Percentiles rank a stretch among this genome's conserved stretches.
These are phyloP conservation scores for Metarhizium rileyi DNA, from an alignment of 2,329 filamentous ascomycete species.

Conservation along the genomic window DNA sequence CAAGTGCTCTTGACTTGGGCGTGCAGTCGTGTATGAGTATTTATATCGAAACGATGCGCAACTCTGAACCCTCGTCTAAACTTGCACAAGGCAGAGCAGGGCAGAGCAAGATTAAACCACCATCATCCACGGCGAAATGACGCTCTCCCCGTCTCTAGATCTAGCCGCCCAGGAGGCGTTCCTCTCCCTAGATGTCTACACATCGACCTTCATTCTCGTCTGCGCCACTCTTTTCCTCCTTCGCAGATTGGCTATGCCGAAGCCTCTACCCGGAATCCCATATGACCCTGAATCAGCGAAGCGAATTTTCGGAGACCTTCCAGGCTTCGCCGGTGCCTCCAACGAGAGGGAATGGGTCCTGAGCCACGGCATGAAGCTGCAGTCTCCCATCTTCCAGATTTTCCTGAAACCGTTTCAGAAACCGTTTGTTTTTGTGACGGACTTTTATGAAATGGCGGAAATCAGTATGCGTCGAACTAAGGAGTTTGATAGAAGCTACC, in stretches of 20 bases:
- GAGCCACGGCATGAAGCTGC: background rate
- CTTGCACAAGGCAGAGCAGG: no score
- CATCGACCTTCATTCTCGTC: background rate
- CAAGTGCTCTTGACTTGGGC: no score
- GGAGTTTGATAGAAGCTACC: slow-evolving; percentile 15
- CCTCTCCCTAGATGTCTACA: background rate
- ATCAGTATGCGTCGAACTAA: slow-evolving; percentile 15
- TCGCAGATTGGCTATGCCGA: slow-evolving; percentile 11
- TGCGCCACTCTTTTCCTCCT: background rate
- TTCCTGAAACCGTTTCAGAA: slow-evolving; percentile 16
- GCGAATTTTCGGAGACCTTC: slow-evolving; percentile 15
- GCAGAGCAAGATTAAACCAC: no score
- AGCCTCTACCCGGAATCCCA: slow-evolving; percentile 19
- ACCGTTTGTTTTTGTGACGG: slow-evolving; percentile 15
- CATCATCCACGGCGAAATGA: background rate
- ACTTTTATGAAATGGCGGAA: slow-evolving; percentile 15
- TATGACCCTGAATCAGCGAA: slow-evolving; percentile 14
- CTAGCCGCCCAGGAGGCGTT: background rate
- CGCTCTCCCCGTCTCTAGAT: background rate
- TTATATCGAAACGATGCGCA: no score
- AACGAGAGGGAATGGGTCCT: background rate
- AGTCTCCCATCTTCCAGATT: slow-evolving; percentile 16
- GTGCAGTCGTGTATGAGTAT: no score
- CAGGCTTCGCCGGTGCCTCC: background rate
- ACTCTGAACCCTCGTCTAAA: no score